Evolutionary conservation across 352 stramenopile genomes (phyloP).

Genomic region (Phytopythium ostracodes): DNA sequence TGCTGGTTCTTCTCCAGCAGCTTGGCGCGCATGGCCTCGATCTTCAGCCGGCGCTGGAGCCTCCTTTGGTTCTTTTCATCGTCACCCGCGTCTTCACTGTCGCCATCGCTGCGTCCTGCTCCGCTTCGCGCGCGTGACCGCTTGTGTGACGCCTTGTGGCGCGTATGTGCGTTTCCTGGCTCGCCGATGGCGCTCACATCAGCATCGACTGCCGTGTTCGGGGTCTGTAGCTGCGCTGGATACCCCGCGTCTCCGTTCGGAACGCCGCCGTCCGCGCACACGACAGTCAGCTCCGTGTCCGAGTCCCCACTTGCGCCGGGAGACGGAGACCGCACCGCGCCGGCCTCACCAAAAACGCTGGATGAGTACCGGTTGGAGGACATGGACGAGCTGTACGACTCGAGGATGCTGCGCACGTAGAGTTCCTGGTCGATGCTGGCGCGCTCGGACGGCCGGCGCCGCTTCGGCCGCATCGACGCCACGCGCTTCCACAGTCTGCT

Average conservation of each 20-base stretch:
- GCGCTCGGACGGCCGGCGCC: constrained; percentile 18
- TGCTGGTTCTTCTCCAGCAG: constrained; percentile 55
- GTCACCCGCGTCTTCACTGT: constrained; percentile 20
- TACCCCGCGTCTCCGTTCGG: constrained; percentile 15
- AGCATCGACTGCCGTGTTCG: constrained; percentile 3
- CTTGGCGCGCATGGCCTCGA: constrained; percentile 53
- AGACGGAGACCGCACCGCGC: neutral
- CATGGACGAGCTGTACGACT: constrained; percentile 72
- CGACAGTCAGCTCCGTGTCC: neutral
- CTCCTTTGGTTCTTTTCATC: constrained; percentile 42
- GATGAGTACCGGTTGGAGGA: constrained; percentile 57
- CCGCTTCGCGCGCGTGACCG: constrained; percentile 8
- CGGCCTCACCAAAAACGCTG: neutral
- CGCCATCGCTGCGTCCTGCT: constrained; percentile 1
- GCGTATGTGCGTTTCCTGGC: neutral
- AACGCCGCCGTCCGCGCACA: constrained; percentile 6
- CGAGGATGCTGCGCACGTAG: constrained; percentile 69
- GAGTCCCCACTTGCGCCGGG: neutral
- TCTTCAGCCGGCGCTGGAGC: constrained; percentile 46
- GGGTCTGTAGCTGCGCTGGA: constrained; percentile 19
- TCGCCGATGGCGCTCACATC: constrained; percentile 9
- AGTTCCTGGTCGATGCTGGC: constrained; percentile 51
- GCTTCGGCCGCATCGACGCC: constrained; percentile 20
- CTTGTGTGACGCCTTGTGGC: constrained; percentile 2
- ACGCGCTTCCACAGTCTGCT: constrained; percentile 37